Evolutionary conservation across 352 stramenopile species (phyloP), one percentile per base, ranked within the genome.

Genomic region (Phytophthora chlamydospora): DNA sequence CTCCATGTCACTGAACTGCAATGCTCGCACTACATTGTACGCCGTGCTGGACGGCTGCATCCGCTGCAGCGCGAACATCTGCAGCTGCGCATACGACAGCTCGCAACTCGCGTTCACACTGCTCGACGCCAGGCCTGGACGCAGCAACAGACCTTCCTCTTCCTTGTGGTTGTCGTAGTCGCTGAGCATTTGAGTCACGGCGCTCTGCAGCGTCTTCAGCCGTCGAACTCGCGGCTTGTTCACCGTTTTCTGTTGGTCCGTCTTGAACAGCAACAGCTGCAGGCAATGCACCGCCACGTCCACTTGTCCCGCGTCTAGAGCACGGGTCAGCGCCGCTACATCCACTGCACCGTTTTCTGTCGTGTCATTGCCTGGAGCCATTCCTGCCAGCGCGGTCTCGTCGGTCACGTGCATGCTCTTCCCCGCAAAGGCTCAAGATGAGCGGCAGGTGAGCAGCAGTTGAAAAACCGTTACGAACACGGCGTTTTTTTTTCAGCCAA

Each of bases 31-130:
- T 35, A 87, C 71, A 39, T 85, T 87, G 61, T 87, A 89, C 19
- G 77, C 63, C 4, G 77, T 78, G 43, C 75, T 85, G 3, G 45
- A 36, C 0, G 76, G 75, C 8, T 72, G 52, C 24, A 87, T 44
- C 32, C 55, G 59, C 46, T 87, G 73, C 42, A 89, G 48, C 43
- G 77, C 76, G 35, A 83, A 73, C 76, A 89, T 87, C 31, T 89
- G 76, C 55, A 85, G 45, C 54, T 87, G 77, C 19, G 75, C 40
- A 42, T 83, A 89, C 44, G 74, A 85, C 47, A 86, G 49, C 27
- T 70, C 66, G 36, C 48, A 63, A 13, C 41, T 46, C 4, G 27
- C 8, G 19, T 13, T 7, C 13, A 4, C 49, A 39, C 5, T 42
- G 32, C 39, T 44, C 19, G 6, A 31, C 4, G 63, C 63, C 19